Percentiles rank a stretch among this genome's conserved stretches.
Evolutionary conservation across 768 basidiomycete species (phyloP).

Genomic region (Tricholoma terreum): DNA sequence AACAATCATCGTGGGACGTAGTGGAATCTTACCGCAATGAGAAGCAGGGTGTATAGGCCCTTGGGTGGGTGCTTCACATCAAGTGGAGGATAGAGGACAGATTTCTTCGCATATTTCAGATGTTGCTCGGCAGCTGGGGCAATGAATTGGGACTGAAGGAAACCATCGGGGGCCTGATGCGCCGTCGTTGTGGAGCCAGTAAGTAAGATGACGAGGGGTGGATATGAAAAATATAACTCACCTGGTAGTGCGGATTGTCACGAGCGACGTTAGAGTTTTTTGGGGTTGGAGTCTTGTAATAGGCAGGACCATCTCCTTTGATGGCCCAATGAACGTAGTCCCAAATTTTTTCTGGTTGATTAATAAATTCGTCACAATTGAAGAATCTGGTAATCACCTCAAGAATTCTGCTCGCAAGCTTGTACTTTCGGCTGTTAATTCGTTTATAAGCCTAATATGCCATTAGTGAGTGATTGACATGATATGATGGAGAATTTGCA

Average conservation of each 20-base stretch:
- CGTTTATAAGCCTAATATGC: slow-evolving; percentile 7
- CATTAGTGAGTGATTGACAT: not conserved
- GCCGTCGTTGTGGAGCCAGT: not conserved
- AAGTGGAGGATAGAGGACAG: slow-evolving; percentile 1
- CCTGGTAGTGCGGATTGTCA: slow-evolving; percentile 1
- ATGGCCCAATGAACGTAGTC: slow-evolving; percentile 10
- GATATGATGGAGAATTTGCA: not conserved
- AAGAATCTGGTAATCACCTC: slow-evolving; percentile 3
- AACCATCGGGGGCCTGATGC: slow-evolving; percentile 7
- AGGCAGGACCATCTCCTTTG: slow-evolving; percentile 10
- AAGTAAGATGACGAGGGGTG: not conserved
- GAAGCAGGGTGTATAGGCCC: slow-evolving; percentile 6
- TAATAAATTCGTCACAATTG: not conserved
- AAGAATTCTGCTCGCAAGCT: slow-evolving; percentile 6
- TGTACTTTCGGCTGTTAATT: slow-evolving; percentile 8
- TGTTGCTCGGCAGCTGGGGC: slow-evolving; percentile 2
- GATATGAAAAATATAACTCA: slow-evolving; percentile 4
- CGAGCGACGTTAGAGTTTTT: not conserved
- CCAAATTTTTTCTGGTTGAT: not conserved
- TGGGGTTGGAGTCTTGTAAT: slow-evolving; percentile 11
- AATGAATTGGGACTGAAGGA: slow-evolving; percentile 7
- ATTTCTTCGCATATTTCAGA: slow-evolving; percentile 7
- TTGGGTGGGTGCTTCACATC: slow-evolving; percentile 7
- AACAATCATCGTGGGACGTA: not conserved
- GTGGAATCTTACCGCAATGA: slow-evolving; percentile 4